Evolutionary conservation across 768 basidiomycete genomes (phyloP), one percentile per base, ranked within the genome.

Genomic region (Leccinum variicolor): DNA sequence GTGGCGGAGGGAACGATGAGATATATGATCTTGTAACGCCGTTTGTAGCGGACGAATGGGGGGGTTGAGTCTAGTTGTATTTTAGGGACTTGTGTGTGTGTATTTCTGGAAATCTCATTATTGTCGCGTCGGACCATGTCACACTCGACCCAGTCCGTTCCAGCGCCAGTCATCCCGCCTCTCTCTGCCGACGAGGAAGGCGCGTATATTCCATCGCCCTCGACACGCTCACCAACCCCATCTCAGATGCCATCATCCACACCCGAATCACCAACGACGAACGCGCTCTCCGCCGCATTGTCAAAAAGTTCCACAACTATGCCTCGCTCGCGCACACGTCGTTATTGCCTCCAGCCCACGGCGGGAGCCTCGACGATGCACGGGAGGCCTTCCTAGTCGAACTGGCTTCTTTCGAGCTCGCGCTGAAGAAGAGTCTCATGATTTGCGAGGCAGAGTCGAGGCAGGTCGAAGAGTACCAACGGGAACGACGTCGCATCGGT

Each of bases 361-460:
- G 69, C 53, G 53, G 73, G 4, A 70, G 73, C 3, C 74, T 84
- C 3, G 84, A 89, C 29, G 90, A 92, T 73, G 87, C 89, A 52
- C 74, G 89, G 33, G 90, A 93, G 58, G 85, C 87, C 0, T 89
- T 93, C 66, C 69, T 92, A 53, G 78, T 91, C 28, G 92, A 94
- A 70, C 72, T 94, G 19, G 84, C 84, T 49, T 82, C 88, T 11
- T 92, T 92, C 66, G 84, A 89, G 68, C 70, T 92, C 58, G 73
- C 83, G 54, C 74, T 94, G 62, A 83, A 86, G 75, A 94, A 93
- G 74, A 88, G 83, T 62, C 76, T 79, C 34, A 89, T 93, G 84
- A 85, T 91, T 47, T 92, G 90, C 65, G 87, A 92, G 67, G 92
- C 91, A 8, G 92, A 94, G 75, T 81, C 83, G 53, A 79, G 91